A percentile compares a stretch with the other conserved stretches of the same genome.
Conservation (phyloP, 2,329 filamentous ascomycete species). For the Cladosporium sp. region DNA sequence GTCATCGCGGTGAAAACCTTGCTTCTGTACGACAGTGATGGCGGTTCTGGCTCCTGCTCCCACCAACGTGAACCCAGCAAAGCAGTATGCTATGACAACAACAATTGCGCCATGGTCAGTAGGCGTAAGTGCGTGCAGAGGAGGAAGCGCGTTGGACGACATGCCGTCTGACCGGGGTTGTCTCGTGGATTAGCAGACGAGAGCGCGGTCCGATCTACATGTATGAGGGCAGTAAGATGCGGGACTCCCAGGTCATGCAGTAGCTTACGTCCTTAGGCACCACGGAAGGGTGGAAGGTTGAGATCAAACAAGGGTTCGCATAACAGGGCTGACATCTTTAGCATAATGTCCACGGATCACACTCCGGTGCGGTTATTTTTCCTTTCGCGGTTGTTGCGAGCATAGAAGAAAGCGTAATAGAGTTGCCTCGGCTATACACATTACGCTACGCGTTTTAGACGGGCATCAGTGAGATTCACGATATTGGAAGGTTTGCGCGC, state of each 20-base stretch:
- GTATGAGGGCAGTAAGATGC: not conserved
- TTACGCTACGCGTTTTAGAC: not conserved
- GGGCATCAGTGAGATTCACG: not conserved
- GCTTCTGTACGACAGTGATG: conserved; percentile 17
- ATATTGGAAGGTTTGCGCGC: not conserved
- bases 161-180: not conserved
- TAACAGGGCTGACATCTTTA: not conserved
- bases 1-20: conserved; percentile 16
- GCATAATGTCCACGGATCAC: not conserved
- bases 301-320: not conserved
- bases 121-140: conserved; percentile 13
- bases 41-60: not conserved
- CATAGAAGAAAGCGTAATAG: not conserved
- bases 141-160: conserved; percentile 17
- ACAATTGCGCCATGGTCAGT: conserved; percentile 15
- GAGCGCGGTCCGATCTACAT: not conserved
- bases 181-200: not conserved
- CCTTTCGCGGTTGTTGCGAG: not conserved
- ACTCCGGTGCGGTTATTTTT: not conserved
- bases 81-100: conserved; percentile 19
- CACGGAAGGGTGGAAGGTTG: not conserved
- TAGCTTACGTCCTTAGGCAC: not conserved
- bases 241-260: not conserved
- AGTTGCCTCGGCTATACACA: not conserved
- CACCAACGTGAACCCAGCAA: conserved; percentile 18